Conservation (phyloP, 805 yeast genomes). For the Candida vaughaniae region DNA sequence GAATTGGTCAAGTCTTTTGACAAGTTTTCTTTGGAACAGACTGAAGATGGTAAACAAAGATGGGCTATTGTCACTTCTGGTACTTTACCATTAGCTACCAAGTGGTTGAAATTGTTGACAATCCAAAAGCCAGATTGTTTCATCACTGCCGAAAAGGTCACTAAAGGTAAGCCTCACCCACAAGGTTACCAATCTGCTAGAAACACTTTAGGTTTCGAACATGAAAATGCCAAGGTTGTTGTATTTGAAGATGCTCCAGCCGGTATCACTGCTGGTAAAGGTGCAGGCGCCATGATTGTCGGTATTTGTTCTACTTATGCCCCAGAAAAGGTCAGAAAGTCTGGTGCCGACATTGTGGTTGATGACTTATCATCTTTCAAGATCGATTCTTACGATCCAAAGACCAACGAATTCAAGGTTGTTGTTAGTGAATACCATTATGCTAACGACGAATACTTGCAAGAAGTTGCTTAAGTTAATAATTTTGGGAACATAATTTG, state of each 20-base stretch:
- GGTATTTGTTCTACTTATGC: constrained; percentile 83
- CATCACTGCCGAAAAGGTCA: constrained; percentile 79
- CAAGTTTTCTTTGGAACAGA: constrained; percentile 42
- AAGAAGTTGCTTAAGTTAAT: constrained; percentile 12
- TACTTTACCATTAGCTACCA: constrained; percentile 69
- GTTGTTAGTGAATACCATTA: constrained; percentile 40
- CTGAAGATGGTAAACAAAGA: constrained; percentile 47
- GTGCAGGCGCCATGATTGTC: constrained; percentile 77
- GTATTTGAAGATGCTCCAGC: constrained; percentile 91
- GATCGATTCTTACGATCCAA: constrained; percentile 52
- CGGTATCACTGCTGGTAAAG: constrained; percentile 80
- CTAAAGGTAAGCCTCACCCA: constrained; percentile 83
- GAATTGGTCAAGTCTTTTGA: constrained; percentile 57
- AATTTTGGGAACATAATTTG: neutral
- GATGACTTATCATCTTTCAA: constrained; percentile 65
- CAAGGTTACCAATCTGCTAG: constrained; percentile 72
- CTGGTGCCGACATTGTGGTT: constrained; percentile 83
- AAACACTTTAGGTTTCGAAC: constrained; percentile 41
- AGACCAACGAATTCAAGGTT: constrained; percentile 44
- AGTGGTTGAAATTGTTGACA: constrained; percentile 69
- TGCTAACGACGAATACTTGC: constrained; percentile 42
- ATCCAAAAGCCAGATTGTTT: constrained; percentile 68
- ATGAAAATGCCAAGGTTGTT: constrained; percentile 42
- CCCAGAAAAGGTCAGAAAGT: constrained; percentile 62
- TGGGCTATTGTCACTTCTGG: constrained; percentile 93